Percentiles rank a stretch among this genome's conserved stretches.
Evolutionary conservation across 441 rosid species (phyloP).

Genomic region (Mallotus japonicus): DNA sequence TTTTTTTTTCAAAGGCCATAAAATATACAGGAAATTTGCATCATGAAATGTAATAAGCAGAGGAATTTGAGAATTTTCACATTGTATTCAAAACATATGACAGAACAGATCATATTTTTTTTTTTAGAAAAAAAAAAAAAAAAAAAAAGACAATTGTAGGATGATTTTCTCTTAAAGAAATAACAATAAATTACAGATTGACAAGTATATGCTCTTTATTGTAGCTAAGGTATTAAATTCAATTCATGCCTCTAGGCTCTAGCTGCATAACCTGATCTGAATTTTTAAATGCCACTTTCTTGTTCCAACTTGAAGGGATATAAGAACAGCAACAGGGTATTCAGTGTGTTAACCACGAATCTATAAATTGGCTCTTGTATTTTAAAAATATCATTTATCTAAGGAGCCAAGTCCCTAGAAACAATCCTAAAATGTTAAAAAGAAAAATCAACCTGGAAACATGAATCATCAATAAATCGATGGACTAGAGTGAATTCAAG

Average conservation of each 20-base stretch:
- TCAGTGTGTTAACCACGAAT: not conserved
- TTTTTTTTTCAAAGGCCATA: too few species aligned
- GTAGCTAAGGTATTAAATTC: not conserved
- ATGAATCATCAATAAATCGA: not conserved
- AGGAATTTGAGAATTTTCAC: not conserved
- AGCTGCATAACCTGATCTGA: not conserved
- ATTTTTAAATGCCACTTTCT: not conserved
- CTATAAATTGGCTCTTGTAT: not conserved
- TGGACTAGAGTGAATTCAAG: not conserved
- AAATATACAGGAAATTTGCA: not conserved
- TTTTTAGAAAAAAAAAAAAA: too few species aligned
- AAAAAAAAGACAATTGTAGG: not conserved
- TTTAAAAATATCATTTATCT: not conserved
- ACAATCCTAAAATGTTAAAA: not conserved
- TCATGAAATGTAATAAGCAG: not conserved
- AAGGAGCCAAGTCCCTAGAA: not conserved
- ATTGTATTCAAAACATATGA: not conserved
- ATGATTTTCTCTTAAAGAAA: not conserved
- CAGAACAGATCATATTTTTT: not conserved
- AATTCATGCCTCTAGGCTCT: conserved; percentile 8
- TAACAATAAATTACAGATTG: not conserved
- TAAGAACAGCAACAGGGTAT: not conserved
- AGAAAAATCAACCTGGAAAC: not conserved
- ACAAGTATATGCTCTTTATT: not conserved
- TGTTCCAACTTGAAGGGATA: not conserved